A percentile compares a stretch with the other conserved stretches of the same genome.
Evolutionary conservation across 352 stramenopile genomes (phyloP).

Genomic region (Phytophthora gonapodyides): DNA sequence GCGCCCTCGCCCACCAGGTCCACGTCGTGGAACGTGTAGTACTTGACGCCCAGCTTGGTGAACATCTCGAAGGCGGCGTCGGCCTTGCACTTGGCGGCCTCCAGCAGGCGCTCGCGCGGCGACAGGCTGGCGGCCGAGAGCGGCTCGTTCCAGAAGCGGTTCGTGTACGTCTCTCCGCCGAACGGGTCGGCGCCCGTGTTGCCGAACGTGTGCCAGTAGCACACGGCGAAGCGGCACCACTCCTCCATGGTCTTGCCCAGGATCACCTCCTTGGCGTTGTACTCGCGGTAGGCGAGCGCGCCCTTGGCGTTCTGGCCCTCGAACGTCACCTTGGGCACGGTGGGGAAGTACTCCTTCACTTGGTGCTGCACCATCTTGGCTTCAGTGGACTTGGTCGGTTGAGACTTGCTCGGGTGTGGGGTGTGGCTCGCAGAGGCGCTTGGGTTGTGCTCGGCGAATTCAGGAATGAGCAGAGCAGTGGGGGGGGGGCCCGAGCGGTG

Average conservation of each 20-base stretch:
- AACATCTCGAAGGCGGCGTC: constrained; percentile 90
- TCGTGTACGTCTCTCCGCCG: constrained; percentile 41
- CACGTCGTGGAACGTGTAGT: constrained; percentile 88
- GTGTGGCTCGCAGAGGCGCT: constrained; percentile 11
- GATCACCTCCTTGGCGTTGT: constrained; percentile 78
- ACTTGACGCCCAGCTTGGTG: constrained; percentile 81
- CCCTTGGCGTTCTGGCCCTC: constrained; percentile 51
- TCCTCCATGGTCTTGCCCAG: constrained; percentile 80
- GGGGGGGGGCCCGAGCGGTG: too few relatives aligned
- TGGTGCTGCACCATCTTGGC: constrained; percentile 35
- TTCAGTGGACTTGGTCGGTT: background rate
- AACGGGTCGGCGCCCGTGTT: constrained; percentile 42
- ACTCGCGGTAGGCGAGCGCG: constrained; percentile 73
- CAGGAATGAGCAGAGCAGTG: constrained; percentile 18
- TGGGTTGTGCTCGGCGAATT: constrained; percentile 19
- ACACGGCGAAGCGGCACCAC: constrained; percentile 64
- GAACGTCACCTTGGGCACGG: constrained; percentile 65
- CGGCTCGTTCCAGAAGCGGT: constrained; percentile 46
- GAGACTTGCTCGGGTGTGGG: background rate
- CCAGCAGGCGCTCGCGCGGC: constrained; percentile 53
- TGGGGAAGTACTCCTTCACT: constrained; percentile 58
- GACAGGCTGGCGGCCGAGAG: constrained; percentile 39
- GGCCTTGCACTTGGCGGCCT: constrained; percentile 71
- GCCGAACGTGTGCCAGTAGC: constrained; percentile 66
- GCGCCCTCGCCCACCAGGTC: constrained; percentile 75